A percentile compares a stretch with the other conserved stretches of the same genome.
These are phyloP conservation scores for Malassezia yamatoensis DNA, from an alignment of 1,284 basidiomycete genomes.

Conservation along the genomic window DNA sequence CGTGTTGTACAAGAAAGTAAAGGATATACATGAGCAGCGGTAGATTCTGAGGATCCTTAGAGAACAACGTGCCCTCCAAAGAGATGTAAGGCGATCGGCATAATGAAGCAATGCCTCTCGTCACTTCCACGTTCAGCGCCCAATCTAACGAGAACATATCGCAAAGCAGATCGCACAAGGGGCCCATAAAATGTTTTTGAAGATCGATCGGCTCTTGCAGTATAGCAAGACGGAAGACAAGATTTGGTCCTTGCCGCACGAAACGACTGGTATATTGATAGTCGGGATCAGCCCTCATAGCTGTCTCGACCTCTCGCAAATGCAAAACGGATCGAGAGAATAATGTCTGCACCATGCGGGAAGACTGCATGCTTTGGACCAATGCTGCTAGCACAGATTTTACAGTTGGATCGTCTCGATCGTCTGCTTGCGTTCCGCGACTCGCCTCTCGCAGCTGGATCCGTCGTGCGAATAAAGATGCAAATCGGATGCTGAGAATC, in stretches of 20 bases:
- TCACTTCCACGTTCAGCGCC: background rate
- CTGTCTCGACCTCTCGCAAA: background rate
- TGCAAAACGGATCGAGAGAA: background rate
- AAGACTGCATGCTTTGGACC: background rate
- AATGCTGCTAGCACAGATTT: background rate
- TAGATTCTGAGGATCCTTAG: background rate
- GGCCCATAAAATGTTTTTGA: background rate
- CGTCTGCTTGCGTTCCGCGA: background rate
- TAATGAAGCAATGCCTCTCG: background rate
- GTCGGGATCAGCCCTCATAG: slow-evolving; percentile 4
- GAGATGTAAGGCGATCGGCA: slow-evolving; percentile 6
- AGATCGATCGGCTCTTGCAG: background rate
- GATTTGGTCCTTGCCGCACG: background rate
- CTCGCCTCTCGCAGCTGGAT: background rate
- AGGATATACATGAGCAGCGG: background rate
- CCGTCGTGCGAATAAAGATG: background rate
- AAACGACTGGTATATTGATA: background rate
- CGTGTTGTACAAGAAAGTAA: background rate
- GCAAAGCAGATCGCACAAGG: background rate
- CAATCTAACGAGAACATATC: background rate
- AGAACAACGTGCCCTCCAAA: background rate
- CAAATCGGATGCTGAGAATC: background rate
- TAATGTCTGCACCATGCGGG: background rate
- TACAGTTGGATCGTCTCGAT: background rate
- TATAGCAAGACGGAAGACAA: background rate